Evolutionary conservation across 148 eudicot species (phyloP), one percentile per base, ranked within the genome.

Genomic region (Arctostaphylos glauca): DNA sequence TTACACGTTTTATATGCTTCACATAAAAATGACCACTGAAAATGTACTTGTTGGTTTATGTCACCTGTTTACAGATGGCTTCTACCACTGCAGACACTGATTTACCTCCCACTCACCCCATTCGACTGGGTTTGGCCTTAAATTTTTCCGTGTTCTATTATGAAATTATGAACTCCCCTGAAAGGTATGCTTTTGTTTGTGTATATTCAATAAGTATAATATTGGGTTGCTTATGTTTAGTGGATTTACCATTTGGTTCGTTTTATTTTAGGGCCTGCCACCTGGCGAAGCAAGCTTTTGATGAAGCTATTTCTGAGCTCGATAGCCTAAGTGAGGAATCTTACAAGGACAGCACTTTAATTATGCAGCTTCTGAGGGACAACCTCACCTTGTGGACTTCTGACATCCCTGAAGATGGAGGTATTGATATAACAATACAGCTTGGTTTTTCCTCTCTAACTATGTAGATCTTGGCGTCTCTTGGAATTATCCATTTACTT

Each of bases 371-470:
- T 49, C 68, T 86, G 50, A 86, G 88, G 84, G 88, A 86, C 82
- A 86, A 86, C 82, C 88, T 86, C 66, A 86, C 88, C 38, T 78
- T 86, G 80, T 86, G 88, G 88, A 86, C 88, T 81, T 86, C 88
- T 84, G 88, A 86, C 82, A 81, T 86, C 75, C 84, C 88, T 47
- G 88, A 86, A 70, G 88, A 86, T 81, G 88, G 88, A 84, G 88
- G 88, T 86, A 86, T 53, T 21, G 53, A 81, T 41, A 43, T 41
- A 4, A 43, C 58, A 48, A 9, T 10, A 3, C 25, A 6, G 19
- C 56, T 6, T 44, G 23, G 66, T 41, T 80, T 66, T 66, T 80
- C 31, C 23, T 25, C 18, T 79, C 53, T 21, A 60, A 60, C 25
- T 7, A 47, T 56, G 68, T 19, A 38, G 70, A 56, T 25, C 21